A percentile compares a stretch with the other conserved stretches of the same genome.
These are phyloP conservation scores for Pistacia integerrima DNA, from an alignment of 345 rosid species.

Conservation along the genomic window DNA sequence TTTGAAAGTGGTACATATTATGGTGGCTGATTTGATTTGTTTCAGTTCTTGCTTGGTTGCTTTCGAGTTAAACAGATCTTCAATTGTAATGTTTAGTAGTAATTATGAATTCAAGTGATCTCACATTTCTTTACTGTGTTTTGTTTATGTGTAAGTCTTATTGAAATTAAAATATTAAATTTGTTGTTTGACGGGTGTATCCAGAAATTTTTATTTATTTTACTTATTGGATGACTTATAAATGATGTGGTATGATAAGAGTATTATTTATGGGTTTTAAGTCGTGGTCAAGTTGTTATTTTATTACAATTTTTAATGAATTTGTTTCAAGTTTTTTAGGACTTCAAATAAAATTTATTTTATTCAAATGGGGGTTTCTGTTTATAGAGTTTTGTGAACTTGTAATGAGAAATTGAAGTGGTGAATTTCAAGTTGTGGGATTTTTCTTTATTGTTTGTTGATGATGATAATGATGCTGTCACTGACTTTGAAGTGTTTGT, in stretches of 20 bases:
- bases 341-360: too few relatives aligned
- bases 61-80: slow-evolving; percentile 9
- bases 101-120: not conserved
- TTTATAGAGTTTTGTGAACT: too few relatives aligned
- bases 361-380: not conserved
- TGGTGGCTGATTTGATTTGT: not conserved
- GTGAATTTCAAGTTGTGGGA: not conserved
- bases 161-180: too few relatives aligned
- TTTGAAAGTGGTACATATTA: slow-evolving; percentile 1
- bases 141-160: too few relatives aligned
- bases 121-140: not conserved
- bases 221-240: too few relatives aligned
- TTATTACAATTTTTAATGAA: too few relatives aligned
- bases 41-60: not conserved
- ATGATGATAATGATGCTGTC: slow-evolving; percentile 6
- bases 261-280: too few relatives aligned
- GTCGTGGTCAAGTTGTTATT: too few relatives aligned
- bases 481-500: slow-evolving; percentile 29
- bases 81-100: not conserved
- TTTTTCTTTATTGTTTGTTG: not conserved
- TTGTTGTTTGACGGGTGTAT: too few relatives aligned
- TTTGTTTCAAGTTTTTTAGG: not conserved
- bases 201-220: too few relatives aligned
- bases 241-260: too few relatives aligned
- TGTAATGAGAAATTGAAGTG: not conserved